Base-by-base conservation (phyloP, 139 green algal genomes). In the Chlorokybus atmophyticus region DNA sequence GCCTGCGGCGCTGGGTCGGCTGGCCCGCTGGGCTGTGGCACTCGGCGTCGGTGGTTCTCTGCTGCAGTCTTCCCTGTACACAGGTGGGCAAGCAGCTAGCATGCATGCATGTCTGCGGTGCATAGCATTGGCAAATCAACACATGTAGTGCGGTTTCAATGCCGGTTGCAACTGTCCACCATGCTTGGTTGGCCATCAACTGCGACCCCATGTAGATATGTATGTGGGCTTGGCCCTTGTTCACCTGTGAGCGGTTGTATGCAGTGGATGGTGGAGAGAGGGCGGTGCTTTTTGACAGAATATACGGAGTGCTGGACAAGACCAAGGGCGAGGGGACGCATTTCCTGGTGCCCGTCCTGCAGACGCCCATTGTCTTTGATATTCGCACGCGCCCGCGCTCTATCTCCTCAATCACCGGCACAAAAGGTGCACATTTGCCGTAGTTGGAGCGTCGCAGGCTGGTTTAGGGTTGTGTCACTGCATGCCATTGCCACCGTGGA, bases 391-490 rank as follows among this genome's bases (percentile, higher is more conserved):
- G 92, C 1, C 84, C 92, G 0, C 78, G 88, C 17, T 84, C 74
- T 27, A 94, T 98, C 68, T 89, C 66, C 66, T 98, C 92, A 2
- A 84, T 97, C 3, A 97, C 92, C 1, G 92, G 91, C 23, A 99
- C 91, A 6, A 96, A 98, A 66, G 87, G 86, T 93, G 28, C n/a
- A n/a, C n/a, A n/a, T 4, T 64, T 1, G 26, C 44, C 4, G 41
- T 64, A 2, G 24, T 64, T 28, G 55, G 41, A 32, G 35, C 40
- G 17, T 28, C 28, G 26, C 38, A 31, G 56, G 56, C 40, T 62
- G 38, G 17, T 10, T 62, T n/a, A n/a, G n/a, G 50, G 28, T 10
- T 52, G 8, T 52, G 50, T 19, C 8, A n/a, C n/a, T n/a, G n/a
- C n/a, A n/a, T n/a, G n/a, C n/a, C n/a, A n/a, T n/a, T n/a, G n/a